A percentile compares a stretch with the other conserved stretches of the same genome.
These are phyloP conservation scores for Myriosclerotinia curreyana DNA, from an alignment of 2,329 filamentous ascomycete genomes.

Conservation along the genomic window DNA sequence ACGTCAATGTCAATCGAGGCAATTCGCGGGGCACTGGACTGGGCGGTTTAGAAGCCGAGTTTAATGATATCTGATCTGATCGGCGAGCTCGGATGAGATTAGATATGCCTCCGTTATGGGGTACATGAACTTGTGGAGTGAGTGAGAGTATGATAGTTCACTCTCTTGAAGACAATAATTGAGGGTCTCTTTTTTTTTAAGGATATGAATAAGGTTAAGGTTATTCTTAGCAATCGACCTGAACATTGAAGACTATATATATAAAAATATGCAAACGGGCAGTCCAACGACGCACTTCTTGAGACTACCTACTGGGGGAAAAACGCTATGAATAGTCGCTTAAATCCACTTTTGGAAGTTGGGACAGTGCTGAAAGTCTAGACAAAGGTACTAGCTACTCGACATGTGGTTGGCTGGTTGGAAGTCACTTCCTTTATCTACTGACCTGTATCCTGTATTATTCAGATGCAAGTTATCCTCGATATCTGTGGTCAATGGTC, in stretches of 20 bases:
- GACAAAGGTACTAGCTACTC: background rate
- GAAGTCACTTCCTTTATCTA: background rate
- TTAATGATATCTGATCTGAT: constrained; percentile 10
- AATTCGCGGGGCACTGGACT: background rate
- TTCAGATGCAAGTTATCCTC: background rate
- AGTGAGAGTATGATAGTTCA: background rate
- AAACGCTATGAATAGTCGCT: background rate
- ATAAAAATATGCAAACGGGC: constrained; percentile 8
- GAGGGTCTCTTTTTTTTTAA: background rate
- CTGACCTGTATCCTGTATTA: background rate
- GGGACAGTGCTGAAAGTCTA: background rate
- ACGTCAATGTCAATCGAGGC: background rate
- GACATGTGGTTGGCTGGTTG: background rate
- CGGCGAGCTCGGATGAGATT: background rate
- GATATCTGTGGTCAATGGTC: background rate
- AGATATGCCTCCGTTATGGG: background rate
- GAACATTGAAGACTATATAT: background rate
- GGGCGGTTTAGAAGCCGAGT: background rate
- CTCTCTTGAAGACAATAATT: background rate
- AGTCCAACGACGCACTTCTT: background rate
- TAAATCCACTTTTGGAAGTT: background rate
- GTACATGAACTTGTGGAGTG: background rate
- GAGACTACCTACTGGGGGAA: constrained; percentile 3
- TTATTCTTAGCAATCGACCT: background rate
- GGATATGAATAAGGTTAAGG: too few relatives aligned